phyloP scores from a whole-genome alignment of 306 rosid genomes.

The Myrica gale region DNA sequence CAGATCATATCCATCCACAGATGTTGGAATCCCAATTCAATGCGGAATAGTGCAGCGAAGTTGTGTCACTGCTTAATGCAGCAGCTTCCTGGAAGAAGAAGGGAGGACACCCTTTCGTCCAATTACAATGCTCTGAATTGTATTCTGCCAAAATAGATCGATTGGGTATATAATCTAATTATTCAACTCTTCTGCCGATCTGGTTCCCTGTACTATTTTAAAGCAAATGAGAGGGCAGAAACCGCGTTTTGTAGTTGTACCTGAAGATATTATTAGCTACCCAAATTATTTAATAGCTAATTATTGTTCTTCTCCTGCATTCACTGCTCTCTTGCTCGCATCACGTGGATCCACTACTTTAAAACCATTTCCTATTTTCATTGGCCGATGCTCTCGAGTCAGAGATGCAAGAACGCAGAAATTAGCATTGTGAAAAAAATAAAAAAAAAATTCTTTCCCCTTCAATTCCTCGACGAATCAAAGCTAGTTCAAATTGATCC shows the following conservation, averaged over 20 bases:
- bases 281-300: slow-evolving; percentile 3
- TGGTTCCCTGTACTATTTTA: slow-evolving; percentile 5
- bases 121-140: not conserved
- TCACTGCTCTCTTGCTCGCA: slow-evolving; percentile 7
- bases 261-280: slow-evolving; percentile 5
- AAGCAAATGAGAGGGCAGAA: slow-evolving; percentile 32
- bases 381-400: not conserved
- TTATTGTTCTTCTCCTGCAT: slow-evolving; percentile 23
- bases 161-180: slow-evolving; percentile 4
- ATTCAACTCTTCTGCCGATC: slow-evolving; percentile 26
- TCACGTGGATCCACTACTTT: slow-evolving; percentile 36
- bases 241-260: slow-evolving; percentile 53
- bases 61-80: not conserved
- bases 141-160: not conserved
- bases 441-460: too few species aligned
- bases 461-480: too few species aligned
- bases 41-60: not conserved
- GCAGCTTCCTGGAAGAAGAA: slow-evolving; percentile 11
- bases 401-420: too few species aligned
- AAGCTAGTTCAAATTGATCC: too few species aligned
- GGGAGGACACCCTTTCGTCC: not conserved
- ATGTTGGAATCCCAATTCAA: not conserved
- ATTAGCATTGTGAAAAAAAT: too few species aligned
- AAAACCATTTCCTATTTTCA: not conserved
- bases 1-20: not conserved